Evolutionary conservation across 495 filamentous ascomycete species (phyloP).

Genomic region (Penicillium verhagenii): DNA sequence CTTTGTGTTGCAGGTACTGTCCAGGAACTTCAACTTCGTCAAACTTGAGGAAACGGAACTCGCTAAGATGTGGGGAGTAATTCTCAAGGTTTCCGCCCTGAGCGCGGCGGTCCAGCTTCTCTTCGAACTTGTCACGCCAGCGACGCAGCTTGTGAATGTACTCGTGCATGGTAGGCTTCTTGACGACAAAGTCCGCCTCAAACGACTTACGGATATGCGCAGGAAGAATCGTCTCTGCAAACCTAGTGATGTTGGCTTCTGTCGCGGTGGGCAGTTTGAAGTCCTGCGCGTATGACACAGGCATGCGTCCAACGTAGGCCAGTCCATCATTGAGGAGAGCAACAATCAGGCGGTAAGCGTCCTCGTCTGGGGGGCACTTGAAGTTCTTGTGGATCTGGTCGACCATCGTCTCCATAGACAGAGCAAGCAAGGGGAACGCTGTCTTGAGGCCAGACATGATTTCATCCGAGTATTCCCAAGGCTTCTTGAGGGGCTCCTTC

Average conservation of each 20-base stretch:
- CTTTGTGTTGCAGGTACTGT: constrained; percentile 93
- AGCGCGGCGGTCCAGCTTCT: constrained; percentile 89
- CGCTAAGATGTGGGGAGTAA: constrained; percentile 86
- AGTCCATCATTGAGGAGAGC: constrained; percentile 93
- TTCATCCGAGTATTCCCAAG: constrained; percentile 96
- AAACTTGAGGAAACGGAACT: constrained; percentile 95
- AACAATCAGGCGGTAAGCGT: constrained; percentile 96
- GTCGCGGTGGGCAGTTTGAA: constrained; percentile 87
- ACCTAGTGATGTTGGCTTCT: constrained; percentile 92
- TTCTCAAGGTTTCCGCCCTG: constrained; percentile 68
- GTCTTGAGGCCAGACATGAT: constrained; percentile 93
- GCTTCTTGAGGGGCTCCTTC: constrained; percentile 62
- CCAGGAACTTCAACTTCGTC: constrained; percentile 98
- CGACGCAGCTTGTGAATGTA: constrained; percentile 96
- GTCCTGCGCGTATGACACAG: constrained; percentile 80
- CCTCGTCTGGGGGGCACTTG: constrained; percentile 97
- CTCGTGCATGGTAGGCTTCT: constrained; percentile 92
- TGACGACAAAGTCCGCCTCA: constrained; percentile 89
- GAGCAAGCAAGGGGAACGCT: constrained; percentile 88
- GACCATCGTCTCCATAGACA: constrained; percentile 99
- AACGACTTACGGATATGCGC: constrained; percentile 90
- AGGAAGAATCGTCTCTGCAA: constrained; percentile 93
- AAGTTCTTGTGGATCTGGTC: constrained; percentile 98
- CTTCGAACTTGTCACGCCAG: constrained; percentile 97
- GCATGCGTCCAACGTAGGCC: constrained; percentile 81